Evolutionary conservation across 2,329 filamentous ascomycete genomes (phyloP).

Genomic region (Sporothrix sp.): DNA sequence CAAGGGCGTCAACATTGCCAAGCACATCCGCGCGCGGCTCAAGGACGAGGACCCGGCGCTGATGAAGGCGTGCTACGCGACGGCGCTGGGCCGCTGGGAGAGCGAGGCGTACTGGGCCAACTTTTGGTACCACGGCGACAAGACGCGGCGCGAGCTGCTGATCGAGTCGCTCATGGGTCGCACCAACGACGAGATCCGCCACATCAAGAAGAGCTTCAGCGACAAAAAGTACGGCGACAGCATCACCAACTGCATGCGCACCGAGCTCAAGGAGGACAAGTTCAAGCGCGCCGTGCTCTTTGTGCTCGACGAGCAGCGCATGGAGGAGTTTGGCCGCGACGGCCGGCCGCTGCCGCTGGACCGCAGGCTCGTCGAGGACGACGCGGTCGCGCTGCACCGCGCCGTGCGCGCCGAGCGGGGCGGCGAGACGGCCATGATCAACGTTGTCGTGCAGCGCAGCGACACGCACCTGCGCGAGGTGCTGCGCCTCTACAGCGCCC

Average conservation of each 20-base stretch:
- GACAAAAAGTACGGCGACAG: conserved; percentile 87
- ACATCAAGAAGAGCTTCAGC: conserved; percentile 79
- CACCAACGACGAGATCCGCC: conserved; percentile 73
- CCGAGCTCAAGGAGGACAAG: conserved; percentile 89
- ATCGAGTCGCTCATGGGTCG: conserved; percentile 91
- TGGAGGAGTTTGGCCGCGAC: conserved; percentile 66
- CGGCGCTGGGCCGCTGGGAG: conserved; percentile 82
- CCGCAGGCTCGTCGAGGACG: conserved; percentile 51
- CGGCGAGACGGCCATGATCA: conserved; percentile 79
- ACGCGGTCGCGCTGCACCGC: conserved; percentile 61
- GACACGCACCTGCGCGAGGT: conserved; percentile 76
- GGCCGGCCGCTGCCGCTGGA: conserved; percentile 52
- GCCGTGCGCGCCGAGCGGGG: conserved; percentile 65
- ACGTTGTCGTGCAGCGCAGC: conserved; percentile 70
- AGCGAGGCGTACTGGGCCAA: conserved; percentile 96
- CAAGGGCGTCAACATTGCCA: conserved; percentile 74
- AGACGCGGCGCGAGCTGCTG: conserved; percentile 73
- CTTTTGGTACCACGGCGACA: conserved; percentile 90
- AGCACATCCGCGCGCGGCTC: conserved; percentile 68
- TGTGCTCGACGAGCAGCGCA: conserved; percentile 70
- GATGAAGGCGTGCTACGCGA: conserved; percentile 86
- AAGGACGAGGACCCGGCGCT: conserved; percentile 67
- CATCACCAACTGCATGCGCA: conserved; percentile 75
- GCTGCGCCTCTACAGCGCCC: conserved; percentile 63
- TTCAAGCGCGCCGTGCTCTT: conserved; percentile 82